Conservation (phyloP, 1,284 basidiomycete species). For the Leccinum subspadiceum region DNA sequence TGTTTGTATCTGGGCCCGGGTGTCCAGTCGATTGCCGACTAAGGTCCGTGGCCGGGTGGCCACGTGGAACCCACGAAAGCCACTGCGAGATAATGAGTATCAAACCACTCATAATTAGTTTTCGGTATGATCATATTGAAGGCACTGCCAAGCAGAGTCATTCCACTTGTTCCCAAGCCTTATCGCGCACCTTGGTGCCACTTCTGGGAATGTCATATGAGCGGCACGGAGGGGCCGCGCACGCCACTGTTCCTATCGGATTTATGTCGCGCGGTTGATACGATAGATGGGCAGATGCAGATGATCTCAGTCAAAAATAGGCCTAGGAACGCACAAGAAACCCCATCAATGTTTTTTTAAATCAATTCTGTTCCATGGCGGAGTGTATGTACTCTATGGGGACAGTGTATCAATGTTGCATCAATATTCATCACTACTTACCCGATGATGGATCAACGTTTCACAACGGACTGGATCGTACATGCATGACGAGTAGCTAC, state of each 20-base stretch:
- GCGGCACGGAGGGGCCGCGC: neutral
- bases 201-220: neutral
- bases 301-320: neutral
- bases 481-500: slow-evolving; percentile 2
- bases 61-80: slow-evolving; percentile 7
- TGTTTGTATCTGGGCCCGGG: neutral
- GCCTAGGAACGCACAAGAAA: neutral
- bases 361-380: too few relatives aligned
- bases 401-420: too few relatives aligned
- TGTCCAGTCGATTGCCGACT: neutral
- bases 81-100: neutral
- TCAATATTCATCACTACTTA: too few relatives aligned
- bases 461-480: neutral
- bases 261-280: neutral
- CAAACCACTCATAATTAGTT: neutral
- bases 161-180: slow-evolving; percentile 2
- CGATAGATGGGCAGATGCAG: neutral
- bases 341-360: neutral
- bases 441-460: too few relatives aligned
- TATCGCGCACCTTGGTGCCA: neutral
- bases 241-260: neutral
- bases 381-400: too few relatives aligned
- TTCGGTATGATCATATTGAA: neutral
- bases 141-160: neutral
- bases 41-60: neutral